Conservation (phyloP, 2,329 filamentous ascomycete species). For the Tympanopsis confertula region DNA sequence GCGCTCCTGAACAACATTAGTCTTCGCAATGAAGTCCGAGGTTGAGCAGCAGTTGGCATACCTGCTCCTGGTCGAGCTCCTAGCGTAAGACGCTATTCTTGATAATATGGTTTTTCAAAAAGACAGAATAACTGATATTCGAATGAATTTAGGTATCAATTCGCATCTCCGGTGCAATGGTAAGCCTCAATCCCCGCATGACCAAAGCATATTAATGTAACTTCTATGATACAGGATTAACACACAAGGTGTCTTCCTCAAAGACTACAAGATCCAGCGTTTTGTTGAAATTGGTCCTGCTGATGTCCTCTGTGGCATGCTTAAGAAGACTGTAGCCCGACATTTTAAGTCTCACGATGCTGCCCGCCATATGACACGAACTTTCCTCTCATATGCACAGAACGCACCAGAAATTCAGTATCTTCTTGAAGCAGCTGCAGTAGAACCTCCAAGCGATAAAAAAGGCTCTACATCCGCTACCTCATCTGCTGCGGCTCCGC, state of each 20-base stretch:
- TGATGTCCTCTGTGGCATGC: constrained; percentile 95
- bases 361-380: constrained; percentile 86
- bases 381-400: constrained; percentile 99
- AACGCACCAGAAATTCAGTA: constrained; percentile 99
- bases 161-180: constrained; percentile 96
- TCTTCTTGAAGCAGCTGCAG: constrained; percentile 87
- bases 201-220: no score
- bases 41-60: constrained; percentile 98
- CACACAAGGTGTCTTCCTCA: constrained; percentile 98
- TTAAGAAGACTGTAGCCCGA: constrained; percentile 83
- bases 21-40: constrained; percentile 85
- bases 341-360: constrained; percentile 99
- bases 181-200: no score
- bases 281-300: constrained; percentile 96
- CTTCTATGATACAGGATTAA: constrained; percentile 78
- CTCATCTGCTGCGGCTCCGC: constrained; percentile 23
- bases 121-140: no score
- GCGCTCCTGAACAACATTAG: no score
- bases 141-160: no score
- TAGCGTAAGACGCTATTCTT: constrained; percentile 49
- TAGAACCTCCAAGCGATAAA: constrained; percentile 61
- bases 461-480: constrained; percentile 28
- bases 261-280: constrained; percentile 87
- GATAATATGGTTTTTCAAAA: no score
- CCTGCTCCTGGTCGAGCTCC: constrained; percentile 93